Evolutionary conservation across 179 eudicot species (phyloP), one percentile per base, ranked within the genome.

Genomic region (Heliamphora pulchella): DNA sequence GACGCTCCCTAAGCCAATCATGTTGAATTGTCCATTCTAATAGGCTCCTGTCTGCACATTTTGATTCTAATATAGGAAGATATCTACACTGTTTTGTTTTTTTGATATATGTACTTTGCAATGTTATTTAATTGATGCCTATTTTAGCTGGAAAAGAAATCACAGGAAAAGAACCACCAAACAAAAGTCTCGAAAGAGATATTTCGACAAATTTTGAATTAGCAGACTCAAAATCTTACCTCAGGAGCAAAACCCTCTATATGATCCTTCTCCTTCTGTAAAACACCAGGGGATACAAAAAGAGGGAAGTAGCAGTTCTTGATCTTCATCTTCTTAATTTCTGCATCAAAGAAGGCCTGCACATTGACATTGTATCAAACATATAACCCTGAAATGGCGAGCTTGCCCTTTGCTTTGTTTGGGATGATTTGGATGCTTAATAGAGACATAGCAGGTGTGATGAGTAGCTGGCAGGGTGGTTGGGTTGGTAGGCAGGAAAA

Each of bases 211-310:
- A 14, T n/a, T 72, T 46, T 13, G 13, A 61, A 22, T 14, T 2
- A 10, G 50, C 18, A 68, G 72, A 9, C 66, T 80, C 48, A 47
- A 58, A 55, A 17, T 47, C 75, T 87, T 78, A 94, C 99, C 97
- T 96, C 98, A 6, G 99, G 99, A 71, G 99, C 98, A 88, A 96
- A 96, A 65, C 99, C 99, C 82, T 94, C 98, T 43, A 96, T 94
- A 76, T 96, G 99, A 83, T 96, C 99, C 85, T 92, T 92, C 80
- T 96, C 99, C 87, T 89, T 92, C 78, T 94, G 88, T 57, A 96
- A 83, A 22, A 91, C 99, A 74, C 83, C 84, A 46, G 92, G 91
- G 59, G 99, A 96, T 20, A 96, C 99, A 83, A 96, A 96, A 9
- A 96, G 87, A 58, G 99, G 99, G 82, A 96, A 96, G 71, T 94